These are phyloP conservation scores for Pseudozyma hubeiensis DNA, from an alignment of 1,284 basidiomycete species.

Conservation along the genomic window DNA sequence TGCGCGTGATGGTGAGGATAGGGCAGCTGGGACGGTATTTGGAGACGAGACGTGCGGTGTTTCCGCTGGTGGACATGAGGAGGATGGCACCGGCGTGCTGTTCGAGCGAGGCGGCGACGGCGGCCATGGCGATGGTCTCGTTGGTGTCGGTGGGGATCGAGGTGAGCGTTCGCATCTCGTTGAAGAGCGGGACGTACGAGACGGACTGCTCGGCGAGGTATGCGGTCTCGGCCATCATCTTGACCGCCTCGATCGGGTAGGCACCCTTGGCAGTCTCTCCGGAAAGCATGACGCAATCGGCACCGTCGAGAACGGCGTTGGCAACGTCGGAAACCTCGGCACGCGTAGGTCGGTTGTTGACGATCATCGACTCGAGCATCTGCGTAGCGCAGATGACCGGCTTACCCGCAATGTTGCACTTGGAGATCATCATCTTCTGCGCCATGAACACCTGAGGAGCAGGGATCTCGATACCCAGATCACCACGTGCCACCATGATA, in stretches of 20 bases:
- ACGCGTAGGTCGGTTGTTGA: constrained; percentile 68
- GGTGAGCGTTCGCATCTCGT: constrained; percentile 71
- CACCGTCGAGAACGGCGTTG: constrained; percentile 68
- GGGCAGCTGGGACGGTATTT: constrained; percentile 96
- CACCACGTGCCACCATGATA: constrained; percentile 69
- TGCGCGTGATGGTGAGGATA: constrained; percentile 91
- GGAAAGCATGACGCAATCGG: constrained; percentile 69
- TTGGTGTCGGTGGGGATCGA: constrained; percentile 65
- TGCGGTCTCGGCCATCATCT: constrained; percentile 69
- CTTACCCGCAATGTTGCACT: constrained; percentile 72
- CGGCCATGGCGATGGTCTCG: constrained; percentile 68
- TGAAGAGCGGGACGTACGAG: constrained; percentile 67
- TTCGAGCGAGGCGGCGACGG: constrained; percentile 66
- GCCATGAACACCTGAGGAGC: constrained; percentile 71
- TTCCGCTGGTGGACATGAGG: constrained; percentile 90
- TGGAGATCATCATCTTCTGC: constrained; percentile 69
- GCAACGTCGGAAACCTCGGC: constrained; percentile 69
- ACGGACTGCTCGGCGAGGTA: constrained; percentile 67
- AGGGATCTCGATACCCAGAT: constrained; percentile 73
- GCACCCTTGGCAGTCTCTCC: constrained; percentile 68
- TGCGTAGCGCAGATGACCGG: constrained; percentile 99
- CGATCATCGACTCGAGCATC: constrained; percentile 88
- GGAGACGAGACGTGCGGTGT: constrained; percentile 93
- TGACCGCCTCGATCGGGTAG: constrained; percentile 71
- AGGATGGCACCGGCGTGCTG: constrained; percentile 75